Conservation (phyloP, 371 early-diverging fungal species). For the Neoconidiobolus thromboides region DNA sequence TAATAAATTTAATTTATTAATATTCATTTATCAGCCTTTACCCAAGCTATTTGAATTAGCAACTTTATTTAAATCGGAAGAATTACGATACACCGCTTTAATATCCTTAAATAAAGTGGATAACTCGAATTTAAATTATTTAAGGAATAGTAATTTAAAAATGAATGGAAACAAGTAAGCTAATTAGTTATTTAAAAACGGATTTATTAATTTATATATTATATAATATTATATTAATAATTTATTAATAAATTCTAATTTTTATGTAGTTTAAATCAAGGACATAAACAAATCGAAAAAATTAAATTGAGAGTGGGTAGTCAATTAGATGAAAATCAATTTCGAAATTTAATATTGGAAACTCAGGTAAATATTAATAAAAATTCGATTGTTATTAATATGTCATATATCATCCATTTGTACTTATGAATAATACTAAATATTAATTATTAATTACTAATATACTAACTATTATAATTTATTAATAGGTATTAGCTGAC, state of each 20-base stretch:
- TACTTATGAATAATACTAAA: not conserved
- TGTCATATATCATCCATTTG: not conserved
- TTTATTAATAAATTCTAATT: too few relatives aligned
- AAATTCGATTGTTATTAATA: not conserved
- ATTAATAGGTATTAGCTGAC: slow-evolving; percentile 28
- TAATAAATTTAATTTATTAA: slow-evolving; percentile 8
- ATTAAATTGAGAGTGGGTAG: slow-evolving; percentile 44
- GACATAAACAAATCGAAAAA: slow-evolving; percentile 25
- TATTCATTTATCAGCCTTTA: slow-evolving; percentile 22
- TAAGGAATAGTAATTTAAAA: not conserved
- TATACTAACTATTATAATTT: not conserved
- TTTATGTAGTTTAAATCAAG: not conserved
- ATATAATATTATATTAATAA: too few relatives aligned
- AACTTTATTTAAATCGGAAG: slow-evolving; percentile 52
- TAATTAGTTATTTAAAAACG: too few relatives aligned
- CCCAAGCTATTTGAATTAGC: slow-evolving; percentile 58
- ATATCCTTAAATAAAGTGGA: slow-evolving; percentile 58
- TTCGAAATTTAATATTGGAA: slow-evolving; percentile 37
- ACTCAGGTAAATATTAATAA: slow-evolving; percentile 29
- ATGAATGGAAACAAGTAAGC: too few relatives aligned
- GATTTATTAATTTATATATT: too few relatives aligned
- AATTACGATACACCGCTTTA: slow-evolving; percentile 51
- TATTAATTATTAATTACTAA: not conserved
- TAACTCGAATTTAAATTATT: slow-evolving; percentile 16
- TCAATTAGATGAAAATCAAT: slow-evolving; percentile 61